Evolutionary conservation across 176 grass and related monocot species (phyloP), one percentile per base, ranked within the genome.

Genomic region (Triticum timopheevii): DNA sequence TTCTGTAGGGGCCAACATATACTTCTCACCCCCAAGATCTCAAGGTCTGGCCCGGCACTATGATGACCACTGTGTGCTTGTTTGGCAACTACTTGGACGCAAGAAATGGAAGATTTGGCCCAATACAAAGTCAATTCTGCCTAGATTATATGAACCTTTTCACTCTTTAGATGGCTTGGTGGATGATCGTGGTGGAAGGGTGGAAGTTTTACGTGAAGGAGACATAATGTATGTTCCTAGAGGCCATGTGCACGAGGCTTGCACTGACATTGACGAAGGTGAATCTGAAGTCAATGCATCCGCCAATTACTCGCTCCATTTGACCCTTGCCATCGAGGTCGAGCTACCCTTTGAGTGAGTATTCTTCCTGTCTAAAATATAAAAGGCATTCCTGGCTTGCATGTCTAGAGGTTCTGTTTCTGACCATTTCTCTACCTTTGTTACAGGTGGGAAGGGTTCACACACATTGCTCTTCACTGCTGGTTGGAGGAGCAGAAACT

Each of bases 321-420:
- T 95, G 86, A 98, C 96, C 34, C 90, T 98, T 91, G 90, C 93
- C 77, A 91, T 98, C 88, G 96, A 98, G 69, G 86, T 94, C 0
- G 96, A 98, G 83, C 86, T 89, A 73, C 96, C 96, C 13, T 98
- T 98, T 73, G 92, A 94, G 96, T 98, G 82, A 94, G 92, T 92
- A 81, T 82, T 83, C 4, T 82, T 47, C n/a, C 9, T 61, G 10
- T 84, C 4, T 5, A 1, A 1, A 40, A 19, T 12, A 49, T 58
- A 49, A 49, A 15, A 80, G 11, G 2, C 16, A 76, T 62, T 73
- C 5, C 52, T 24, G 1, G 7, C 33, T 16, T n/a, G 12, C 76
- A 25, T 85, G 44, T 16, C 62, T 16, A 65, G 19, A 13, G 6
- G 27, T 77, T 87, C 72, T 25, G 28, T 45, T 31, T 69, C 49